These are phyloP conservation scores for Xenoacremonium recifei DNA, from an alignment of 2,329 filamentous ascomycete species.

Conservation along the genomic window DNA sequence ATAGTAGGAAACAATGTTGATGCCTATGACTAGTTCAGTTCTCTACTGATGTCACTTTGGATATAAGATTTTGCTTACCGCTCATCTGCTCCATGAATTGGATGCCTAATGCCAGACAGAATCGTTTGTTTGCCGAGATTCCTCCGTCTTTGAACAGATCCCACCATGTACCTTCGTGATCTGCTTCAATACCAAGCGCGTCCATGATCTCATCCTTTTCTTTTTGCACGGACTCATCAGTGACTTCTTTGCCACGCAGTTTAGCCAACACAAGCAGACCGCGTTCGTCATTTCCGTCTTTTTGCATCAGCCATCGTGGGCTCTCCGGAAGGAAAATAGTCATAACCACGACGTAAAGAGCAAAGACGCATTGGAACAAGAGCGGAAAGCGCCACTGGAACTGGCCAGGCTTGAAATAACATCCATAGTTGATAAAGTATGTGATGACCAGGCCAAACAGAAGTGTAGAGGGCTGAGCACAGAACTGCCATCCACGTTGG, in stretches of 20 bases:
- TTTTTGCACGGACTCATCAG: no score
- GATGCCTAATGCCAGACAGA: conserved; percentile 31
- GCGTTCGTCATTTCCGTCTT: conserved; percentile 5
- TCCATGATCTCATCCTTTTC: conserved; percentile 31
- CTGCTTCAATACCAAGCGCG: conserved; percentile 18
- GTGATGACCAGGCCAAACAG: no score
- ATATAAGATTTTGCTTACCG: no score
- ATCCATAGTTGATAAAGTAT: no score
- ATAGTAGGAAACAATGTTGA: conserved; percentile 47
- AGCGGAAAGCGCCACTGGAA: conserved; percentile 5
- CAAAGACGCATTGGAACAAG: conserved; percentile 1
- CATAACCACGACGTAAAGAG: background rate
- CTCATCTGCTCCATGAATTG: conserved; percentile 42
- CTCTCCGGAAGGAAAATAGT: conserved; percentile 1
- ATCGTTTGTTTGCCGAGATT: conserved; percentile 30
- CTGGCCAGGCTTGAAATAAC: background rate
- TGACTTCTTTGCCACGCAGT: no score
- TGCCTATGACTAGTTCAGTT: no score
- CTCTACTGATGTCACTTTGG: no score
- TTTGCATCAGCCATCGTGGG: conserved; percentile 2
- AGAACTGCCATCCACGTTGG: background rate
- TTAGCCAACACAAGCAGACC: no score
- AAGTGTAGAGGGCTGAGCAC: no score
- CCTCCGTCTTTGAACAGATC: conserved; percentile 30
- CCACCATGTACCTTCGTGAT: conserved; percentile 20